A percentile compares a stretch with the other conserved stretches of the same genome.
These are phyloP conservation scores for Xylariaceae sp. DNA, from an alignment of 2,329 filamentous ascomycete species.

Conservation along the genomic window DNA sequence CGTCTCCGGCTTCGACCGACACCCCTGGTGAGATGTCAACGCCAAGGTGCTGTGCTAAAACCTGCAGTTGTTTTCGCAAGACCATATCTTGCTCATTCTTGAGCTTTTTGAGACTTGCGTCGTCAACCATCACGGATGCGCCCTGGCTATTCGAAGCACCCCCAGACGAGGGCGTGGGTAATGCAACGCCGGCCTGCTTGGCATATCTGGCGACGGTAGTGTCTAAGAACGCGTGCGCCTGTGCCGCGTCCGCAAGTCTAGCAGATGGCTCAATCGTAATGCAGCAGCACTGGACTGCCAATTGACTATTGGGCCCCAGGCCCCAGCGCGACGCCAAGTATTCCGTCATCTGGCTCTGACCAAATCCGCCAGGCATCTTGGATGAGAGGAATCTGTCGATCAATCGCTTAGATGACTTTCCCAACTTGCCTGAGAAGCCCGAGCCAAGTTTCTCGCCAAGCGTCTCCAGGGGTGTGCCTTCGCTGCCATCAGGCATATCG, in stretches of 20 bases:
- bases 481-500: slow-evolving; percentile 96
- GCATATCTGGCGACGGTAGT: slow-evolving; percentile 87
- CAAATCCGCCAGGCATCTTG: slow-evolving; percentile 99
- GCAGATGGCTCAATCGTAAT: slow-evolving; percentile 88
- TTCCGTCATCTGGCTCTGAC: slow-evolving; percentile 91
- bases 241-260: slow-evolving; percentile 81
- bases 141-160: slow-evolving; percentile 65
- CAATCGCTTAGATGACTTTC: slow-evolving; percentile 90
- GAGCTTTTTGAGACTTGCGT: slow-evolving; percentile 88
- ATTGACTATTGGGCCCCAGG: slow-evolving; percentile 77
- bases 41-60: slow-evolving; percentile 93
- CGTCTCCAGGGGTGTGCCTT: slow-evolving; percentile 94
- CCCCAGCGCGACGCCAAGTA: slow-evolving; percentile 95
- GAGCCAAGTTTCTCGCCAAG: slow-evolving; percentile 91
- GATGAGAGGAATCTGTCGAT: slow-evolving; percentile 93
- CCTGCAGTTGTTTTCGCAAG: slow-evolving; percentile 97
- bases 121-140: slow-evolving; percentile 99
- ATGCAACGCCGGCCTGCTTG: slow-evolving; percentile 71
- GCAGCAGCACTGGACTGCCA: slow-evolving; percentile 80
- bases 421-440: slow-evolving; percentile 95
- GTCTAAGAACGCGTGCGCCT: slow-evolving; percentile 90
- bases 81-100: slow-evolving; percentile 94
- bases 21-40: slow-evolving; percentile 85
- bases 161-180: slow-evolving; percentile 71
- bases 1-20: slow-evolving; percentile 82